These are phyloP conservation scores for Taiwanofungus camphoratus DNA, from an alignment of 1,284 basidiomycete genomes.

Conservation along the genomic window DNA sequence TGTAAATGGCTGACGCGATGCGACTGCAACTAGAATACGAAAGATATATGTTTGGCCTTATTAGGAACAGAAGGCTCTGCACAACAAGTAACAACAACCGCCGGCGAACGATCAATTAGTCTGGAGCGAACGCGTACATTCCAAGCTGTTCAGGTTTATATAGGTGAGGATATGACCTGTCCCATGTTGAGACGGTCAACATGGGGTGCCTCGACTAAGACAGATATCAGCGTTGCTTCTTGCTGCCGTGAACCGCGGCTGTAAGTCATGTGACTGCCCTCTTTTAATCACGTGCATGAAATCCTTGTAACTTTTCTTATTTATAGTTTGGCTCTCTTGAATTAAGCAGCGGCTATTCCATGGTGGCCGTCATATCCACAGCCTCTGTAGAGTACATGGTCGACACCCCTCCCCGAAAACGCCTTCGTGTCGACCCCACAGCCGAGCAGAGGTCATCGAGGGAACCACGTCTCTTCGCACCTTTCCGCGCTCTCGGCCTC, in stretches of 20 bases:
- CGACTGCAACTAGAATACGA: neutral
- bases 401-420: slow-evolving; percentile 28
- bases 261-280: no score
- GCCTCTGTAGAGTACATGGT: slow-evolving; percentile 14
- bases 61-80: slow-evolving; percentile 22
- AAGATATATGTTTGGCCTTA: slow-evolving; percentile 16
- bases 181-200: no score
- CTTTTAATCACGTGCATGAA: slow-evolving; percentile 9
- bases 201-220: no score
- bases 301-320: neutral
- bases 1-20: neutral
- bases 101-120: no score
- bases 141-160: no score
- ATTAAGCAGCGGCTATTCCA: slow-evolving; percentile 2
- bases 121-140: no score
- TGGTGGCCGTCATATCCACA: slow-evolving; percentile 21
- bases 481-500: slow-evolving; percentile 91
- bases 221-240: no score
- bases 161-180: no score
- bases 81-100: slow-evolving; percentile 15
- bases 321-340: neutral
- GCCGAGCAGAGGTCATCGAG: slow-evolving; percentile 17
- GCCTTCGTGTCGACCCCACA: slow-evolving; percentile 24
- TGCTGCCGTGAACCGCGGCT: no score
- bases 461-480: slow-evolving; percentile 75